Conservation (phyloP, 176 grass and related monocot genomes). For the Echinochloa phyllopogon region DNA sequence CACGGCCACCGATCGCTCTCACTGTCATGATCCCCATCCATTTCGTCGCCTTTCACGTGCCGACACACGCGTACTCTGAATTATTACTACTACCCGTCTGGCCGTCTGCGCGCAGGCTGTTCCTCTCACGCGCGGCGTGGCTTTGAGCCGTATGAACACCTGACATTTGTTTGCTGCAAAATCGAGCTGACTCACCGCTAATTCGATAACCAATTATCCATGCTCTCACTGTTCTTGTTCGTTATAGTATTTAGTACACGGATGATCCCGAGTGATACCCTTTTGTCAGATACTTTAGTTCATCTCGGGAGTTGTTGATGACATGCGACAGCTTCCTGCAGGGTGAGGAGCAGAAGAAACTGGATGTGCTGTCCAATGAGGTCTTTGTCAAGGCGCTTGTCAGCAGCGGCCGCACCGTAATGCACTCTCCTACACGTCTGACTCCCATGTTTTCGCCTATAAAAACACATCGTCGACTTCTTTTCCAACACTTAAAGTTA, state of each 20-base stretch:
- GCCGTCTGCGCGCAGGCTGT: too few relatives aligned
- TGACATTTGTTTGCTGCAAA: background rate
- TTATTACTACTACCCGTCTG: background rate
- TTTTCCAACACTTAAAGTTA: background rate
- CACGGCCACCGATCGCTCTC: background rate
- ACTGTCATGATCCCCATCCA: background rate
- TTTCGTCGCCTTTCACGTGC: background rate
- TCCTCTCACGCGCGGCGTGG: background rate
- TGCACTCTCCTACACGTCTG: background rate
- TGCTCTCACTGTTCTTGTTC: too few relatives aligned
- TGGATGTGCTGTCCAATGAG: conserved; percentile 93
- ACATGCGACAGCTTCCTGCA: conserved; percentile 37
- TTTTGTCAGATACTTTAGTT: background rate
- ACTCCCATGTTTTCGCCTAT: background rate
- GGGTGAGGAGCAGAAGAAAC: conserved; percentile 99
- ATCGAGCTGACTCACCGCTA: too few relatives aligned
- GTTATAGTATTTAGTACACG: too few relatives aligned
- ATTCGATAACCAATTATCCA: background rate
- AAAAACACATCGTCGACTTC: background rate
- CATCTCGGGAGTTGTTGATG: background rate
- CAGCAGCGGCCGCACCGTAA: conserved; percentile 91
- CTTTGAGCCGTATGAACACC: background rate
- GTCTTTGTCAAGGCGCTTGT: conserved; percentile 95
- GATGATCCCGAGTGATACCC: background rate
- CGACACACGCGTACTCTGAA: background rate